Percentiles rank a stretch among this genome's conserved stretches.
phyloP scores from a whole-genome alignment of 2,329 filamentous ascomycete species.

The Calycina herbarum region DNA sequence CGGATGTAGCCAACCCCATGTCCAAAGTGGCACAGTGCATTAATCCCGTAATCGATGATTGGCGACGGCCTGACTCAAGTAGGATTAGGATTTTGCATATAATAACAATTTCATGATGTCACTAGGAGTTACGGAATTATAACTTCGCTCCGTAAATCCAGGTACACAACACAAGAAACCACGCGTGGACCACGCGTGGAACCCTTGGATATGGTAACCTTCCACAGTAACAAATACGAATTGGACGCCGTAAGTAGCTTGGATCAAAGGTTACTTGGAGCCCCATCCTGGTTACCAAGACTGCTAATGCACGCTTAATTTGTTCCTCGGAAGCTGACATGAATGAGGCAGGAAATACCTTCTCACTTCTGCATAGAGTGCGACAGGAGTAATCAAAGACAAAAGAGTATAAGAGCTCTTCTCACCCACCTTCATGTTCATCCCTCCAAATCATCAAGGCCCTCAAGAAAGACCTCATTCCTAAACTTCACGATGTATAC shows the following conservation, averaged over 20 bases:
- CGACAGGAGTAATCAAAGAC: not conserved
- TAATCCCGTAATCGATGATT: not conserved
- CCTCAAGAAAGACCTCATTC: not conserved
- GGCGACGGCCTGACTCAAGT: not conserved
- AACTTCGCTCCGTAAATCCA: not conserved
- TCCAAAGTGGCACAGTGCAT: not conserved
- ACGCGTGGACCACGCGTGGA: no score
- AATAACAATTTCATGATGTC: not conserved
- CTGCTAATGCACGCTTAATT: not conserved
- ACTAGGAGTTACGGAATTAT: not conserved
- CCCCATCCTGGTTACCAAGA: not conserved
- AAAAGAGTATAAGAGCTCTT: not conserved
- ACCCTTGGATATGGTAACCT: no score
- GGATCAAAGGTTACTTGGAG: not conserved
- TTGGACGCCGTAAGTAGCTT: not conserved
- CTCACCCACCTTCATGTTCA: not conserved
- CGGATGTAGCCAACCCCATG: not conserved
- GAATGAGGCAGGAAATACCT: not conserved
- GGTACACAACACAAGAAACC: no score
- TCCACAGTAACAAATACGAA: not conserved
- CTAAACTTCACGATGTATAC: not conserved
- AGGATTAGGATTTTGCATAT: not conserved
- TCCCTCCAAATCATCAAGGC: not conserved
- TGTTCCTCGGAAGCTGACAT: not conserved
- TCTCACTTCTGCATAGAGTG: not conserved